Evolutionary conservation across 176 grass and related monocot genomes (phyloP), one percentile per base, ranked within the genome.

Genomic region (Alloteropsis semialata): DNA sequence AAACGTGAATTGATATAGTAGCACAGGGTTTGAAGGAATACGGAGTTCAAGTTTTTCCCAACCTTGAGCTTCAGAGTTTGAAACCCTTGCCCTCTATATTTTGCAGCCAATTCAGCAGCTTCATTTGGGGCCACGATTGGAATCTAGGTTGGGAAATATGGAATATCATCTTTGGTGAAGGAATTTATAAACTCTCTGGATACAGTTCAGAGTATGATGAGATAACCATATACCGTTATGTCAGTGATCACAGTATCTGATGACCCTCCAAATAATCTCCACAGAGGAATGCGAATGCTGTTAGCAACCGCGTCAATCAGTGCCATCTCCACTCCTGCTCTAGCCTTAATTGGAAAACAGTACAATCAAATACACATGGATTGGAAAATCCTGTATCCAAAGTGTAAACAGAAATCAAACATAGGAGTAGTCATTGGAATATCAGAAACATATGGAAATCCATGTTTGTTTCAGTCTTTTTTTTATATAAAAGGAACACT

Each of bases 311-410:
- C 96, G 55, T 99, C 96, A 59, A 99, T 94, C 24, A 99, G 34
- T 48, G 96, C 93, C 96, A 99, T 99, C 69, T 96, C 96, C 58
- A 96, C 77, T 75, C 93, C 96, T 79, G 96, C 96, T 84, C 93
- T 94, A 64, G 92, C 91, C 97, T 99, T 94, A 65, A 91, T 22
- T 79, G 33, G 59, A 88, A 53, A 87, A 87, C 8, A 55, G 19
- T 14, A 36, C 16, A 77, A 17, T 49, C 58, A 77, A 65, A 60
- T 74, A 46, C 24, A 67, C 6, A 82, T 28, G 58, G 28, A 24
- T 39, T 8, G 22, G 49, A n/a, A 4, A 30, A 36, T 62, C n/a
- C 43, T 53, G 54, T 34, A 24, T 41, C 6, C 8, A 18, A 70
- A 27, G 39, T 29, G 1, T 8, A 71, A 81, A 34, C 6, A 72